Evolutionary conservation across 2,329 filamentous ascomycete species (phyloP).

Genomic region (Epichloe sibirici): DNA sequence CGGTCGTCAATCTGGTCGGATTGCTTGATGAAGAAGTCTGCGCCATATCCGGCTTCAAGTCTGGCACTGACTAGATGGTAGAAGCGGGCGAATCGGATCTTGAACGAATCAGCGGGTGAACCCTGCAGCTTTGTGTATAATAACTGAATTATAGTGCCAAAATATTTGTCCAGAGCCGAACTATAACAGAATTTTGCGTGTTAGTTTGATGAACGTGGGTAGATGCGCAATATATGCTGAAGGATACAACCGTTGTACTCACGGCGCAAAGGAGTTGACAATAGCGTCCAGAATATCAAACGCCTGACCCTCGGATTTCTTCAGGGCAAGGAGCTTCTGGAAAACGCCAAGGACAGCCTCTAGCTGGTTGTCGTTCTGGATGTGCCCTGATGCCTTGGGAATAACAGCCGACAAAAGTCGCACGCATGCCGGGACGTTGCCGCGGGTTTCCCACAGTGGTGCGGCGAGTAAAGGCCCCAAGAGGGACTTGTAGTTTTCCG

Average conservation of each 20-base stretch:
- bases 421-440: conserved; percentile 85
- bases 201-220: neutral
- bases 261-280: conserved; percentile 60
- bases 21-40: conserved; percentile 81
- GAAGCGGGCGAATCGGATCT: conserved; percentile 80
- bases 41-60: conserved; percentile 68
- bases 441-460: conserved; percentile 80
- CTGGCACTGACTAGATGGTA: conserved; percentile 83
- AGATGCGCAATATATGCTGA: neutral
- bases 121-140: conserved; percentile 69
- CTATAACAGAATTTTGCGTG: conserved; percentile 23
- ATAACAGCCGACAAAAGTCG: conserved; percentile 77
- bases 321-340: conserved; percentile 72
- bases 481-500: conserved; percentile 68
- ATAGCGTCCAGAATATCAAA: conserved; percentile 85
- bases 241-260: conserved; percentile 25
- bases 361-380: conserved; percentile 68
- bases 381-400: conserved; percentile 58
- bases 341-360: conserved; percentile 91
- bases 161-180: conserved; percentile 58
- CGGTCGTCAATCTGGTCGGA: conserved; percentile 71
- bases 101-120: conserved; percentile 61
- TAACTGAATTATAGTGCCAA: conserved; percentile 66
- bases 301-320: conserved; percentile 72
- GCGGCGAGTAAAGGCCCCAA: conserved; percentile 68